A percentile compares a stretch with the other conserved stretches of the same genome.
Conservation (phyloP, 345 rosid species). For the Balakata baccata region DNA sequence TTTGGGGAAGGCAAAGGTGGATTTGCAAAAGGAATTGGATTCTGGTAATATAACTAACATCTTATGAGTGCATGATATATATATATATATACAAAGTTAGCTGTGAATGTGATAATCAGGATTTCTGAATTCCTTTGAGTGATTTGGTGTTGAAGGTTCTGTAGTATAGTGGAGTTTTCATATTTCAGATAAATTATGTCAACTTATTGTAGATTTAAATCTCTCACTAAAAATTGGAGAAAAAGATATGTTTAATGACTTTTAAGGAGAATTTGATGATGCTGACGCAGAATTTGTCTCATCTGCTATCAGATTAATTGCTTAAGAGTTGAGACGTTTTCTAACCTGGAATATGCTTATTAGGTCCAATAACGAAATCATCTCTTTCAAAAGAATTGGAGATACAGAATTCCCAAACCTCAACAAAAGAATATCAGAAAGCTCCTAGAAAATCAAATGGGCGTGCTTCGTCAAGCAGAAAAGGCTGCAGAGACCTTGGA, state of each 20-base stretch:
- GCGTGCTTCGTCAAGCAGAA: constrained; percentile 3
- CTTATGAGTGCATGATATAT: not conserved
- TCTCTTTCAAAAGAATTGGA: constrained; percentile 7
- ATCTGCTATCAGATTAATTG: not conserved
- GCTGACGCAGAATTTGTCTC: too few species aligned
- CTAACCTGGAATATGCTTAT: constrained; percentile 12
- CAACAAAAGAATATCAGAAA: constrained; percentile 24
- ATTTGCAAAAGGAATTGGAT: constrained; percentile 21
- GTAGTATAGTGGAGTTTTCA: not conserved
- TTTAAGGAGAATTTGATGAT: not conserved
- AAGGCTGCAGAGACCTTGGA: constrained; percentile 20
- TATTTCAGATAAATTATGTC: not conserved
- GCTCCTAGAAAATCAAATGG: constrained; percentile 11
- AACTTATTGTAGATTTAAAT: not conserved
- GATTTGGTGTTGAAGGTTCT: not conserved
- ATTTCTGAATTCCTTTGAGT: not conserved
- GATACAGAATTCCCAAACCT: constrained; percentile 12
- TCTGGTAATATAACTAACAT: constrained; percentile 48
- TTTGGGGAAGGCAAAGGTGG: constrained; percentile 16
- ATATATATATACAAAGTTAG: not conserved
- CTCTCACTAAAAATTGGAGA: too few species aligned
- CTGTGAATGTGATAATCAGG: not conserved
- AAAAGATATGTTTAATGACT: not conserved
- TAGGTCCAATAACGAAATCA: constrained; percentile 29
- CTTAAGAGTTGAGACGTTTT: constrained; percentile 1